A percentile compares a stretch with the other conserved stretches of the same genome.
phyloP scores from a whole-genome alignment of 2,329 filamentous ascomycete genomes.

The Fusarium falciforme region DNA sequence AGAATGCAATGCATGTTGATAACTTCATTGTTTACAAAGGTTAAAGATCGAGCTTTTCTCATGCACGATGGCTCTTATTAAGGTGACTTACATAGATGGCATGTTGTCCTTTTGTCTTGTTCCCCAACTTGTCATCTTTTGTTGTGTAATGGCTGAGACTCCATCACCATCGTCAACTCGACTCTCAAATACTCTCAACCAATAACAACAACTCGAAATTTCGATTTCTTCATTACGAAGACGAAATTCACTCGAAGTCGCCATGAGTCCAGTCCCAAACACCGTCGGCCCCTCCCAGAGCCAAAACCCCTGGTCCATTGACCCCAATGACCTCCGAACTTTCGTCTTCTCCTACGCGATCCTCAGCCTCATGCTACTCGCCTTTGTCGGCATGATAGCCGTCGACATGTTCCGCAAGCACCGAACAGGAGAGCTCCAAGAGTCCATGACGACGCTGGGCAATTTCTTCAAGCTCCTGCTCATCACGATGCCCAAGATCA shows the following conservation, averaged over 20 bases:
- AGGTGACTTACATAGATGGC: neutral
- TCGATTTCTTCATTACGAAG: neutral
- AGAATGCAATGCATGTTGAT: neutral
- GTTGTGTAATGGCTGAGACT: neutral
- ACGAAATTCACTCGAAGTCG: neutral
- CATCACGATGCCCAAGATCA: neutral
- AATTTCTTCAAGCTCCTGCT: neutral
- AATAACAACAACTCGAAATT: neutral
- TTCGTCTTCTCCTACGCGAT: conserved; percentile 15
- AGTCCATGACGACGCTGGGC: neutral
- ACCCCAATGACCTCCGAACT: neutral
- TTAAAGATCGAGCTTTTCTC: neutral
- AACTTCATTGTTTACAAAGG: neutral
- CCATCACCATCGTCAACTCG: neutral
- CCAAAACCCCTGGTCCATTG: neutral
- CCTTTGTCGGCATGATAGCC: conserved; percentile 17
- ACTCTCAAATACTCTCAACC: neutral
- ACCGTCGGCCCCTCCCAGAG: neutral
- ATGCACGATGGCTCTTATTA: neutral
- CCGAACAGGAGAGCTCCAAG: conserved; percentile 23
- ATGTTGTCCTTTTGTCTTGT: neutral
- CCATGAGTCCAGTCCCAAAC: neutral
- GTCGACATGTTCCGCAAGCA: conserved; percentile 25
- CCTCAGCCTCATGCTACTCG: conserved; percentile 5
- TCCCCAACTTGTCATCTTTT: neutral